A percentile compares a stretch with the other conserved stretches of the same genome.
Evolutionary conservation across 345 rosid genomes (phyloP).

Genomic region (Salix viminalis): DNA sequence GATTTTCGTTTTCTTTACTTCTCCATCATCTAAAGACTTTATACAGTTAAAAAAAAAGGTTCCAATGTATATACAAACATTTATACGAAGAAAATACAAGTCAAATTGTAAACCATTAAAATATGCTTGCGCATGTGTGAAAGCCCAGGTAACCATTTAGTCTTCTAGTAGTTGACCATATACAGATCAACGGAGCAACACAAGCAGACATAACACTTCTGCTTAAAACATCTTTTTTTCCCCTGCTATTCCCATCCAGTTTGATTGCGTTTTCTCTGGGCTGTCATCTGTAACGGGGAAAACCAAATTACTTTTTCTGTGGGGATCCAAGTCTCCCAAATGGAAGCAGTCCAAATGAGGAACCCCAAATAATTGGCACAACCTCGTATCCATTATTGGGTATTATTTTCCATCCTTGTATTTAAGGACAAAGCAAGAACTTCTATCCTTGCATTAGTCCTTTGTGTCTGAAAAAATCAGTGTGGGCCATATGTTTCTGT

Average conservation of each 20-base stretch:
- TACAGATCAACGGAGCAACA: neutral
- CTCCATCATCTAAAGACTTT: neutral
- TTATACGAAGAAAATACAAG: conserved; percentile 4
- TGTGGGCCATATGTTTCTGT: neutral
- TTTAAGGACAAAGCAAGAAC: neutral
- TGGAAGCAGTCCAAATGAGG: neutral
- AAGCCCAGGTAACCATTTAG: neutral
- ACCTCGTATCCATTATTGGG: neutral
- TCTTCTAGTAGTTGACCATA: neutral
- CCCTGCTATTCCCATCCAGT: neutral
- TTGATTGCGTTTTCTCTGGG: neutral
- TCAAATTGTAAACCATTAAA: neutral
- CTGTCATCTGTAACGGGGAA: neutral
- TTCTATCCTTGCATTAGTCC: neutral
- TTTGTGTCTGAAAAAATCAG: neutral
- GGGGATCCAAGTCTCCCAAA: neutral
- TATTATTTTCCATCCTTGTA: neutral
- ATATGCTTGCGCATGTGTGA: neutral
- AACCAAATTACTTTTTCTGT: neutral
- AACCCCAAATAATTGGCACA: neutral
- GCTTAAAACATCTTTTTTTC: neutral
- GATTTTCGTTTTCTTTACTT: neutral
- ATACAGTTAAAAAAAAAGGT: conserved; percentile 1
- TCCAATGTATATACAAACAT: neutral
- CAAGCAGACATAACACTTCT: neutral